These are phyloP conservation scores for Pseudogymnoascus sp. DNA, from an alignment of 2,329 filamentous ascomycete species.

Conservation along the genomic window DNA sequence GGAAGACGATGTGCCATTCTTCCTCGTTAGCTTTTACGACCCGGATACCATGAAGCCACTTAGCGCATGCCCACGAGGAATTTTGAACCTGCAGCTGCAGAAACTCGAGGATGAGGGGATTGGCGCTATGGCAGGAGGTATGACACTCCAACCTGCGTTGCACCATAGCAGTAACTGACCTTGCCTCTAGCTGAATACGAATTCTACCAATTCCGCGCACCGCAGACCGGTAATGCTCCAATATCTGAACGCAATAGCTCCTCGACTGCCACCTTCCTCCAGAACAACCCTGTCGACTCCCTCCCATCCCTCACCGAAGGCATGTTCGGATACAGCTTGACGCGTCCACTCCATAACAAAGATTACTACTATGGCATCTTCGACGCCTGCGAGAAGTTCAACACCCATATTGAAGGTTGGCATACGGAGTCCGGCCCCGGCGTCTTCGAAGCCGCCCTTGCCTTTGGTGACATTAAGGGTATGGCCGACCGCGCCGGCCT, in stretches of 20 bases:
- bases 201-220: slow-evolving; percentile 83
- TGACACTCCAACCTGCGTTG: slow-evolving; percentile 26
- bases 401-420: slow-evolving; percentile 84
- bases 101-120: slow-evolving; percentile 64
- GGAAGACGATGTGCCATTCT: slow-evolving; percentile 82
- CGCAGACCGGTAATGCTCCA: slow-evolving; percentile 39
- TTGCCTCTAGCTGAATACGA: slow-evolving; percentile 74
- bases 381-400: slow-evolving; percentile 69
- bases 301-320: slow-evolving; percentile 79
- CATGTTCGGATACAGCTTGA: slow-evolving; percentile 94
- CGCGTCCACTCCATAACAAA: slow-evolving; percentile 79
- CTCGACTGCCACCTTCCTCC: slow-evolving; percentile 67
- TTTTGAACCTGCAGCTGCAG: slow-evolving; percentile 61
- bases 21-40: slow-evolving; percentile 75
- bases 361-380: slow-evolving; percentile 89
- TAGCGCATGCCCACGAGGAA: slow-evolving; percentile 69
- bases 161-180: slow-evolving; percentile 12
- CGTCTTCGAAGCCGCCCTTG: slow-evolving; percentile 90
- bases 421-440: slow-evolving; percentile 91
- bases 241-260: slow-evolving; percentile 52
- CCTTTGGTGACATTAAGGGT: slow-evolving; percentile 76
- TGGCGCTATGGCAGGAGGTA: slow-evolving; percentile 84
- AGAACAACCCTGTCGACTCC: slow-evolving; percentile 62
- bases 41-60: slow-evolving; percentile 67
- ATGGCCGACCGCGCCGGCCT: slow-evolving; percentile 90